Evolutionary conservation across 495 filamentous ascomycete species (phyloP), one percentile per base, ranked within the genome.

Genomic region (Terfezia boudieri): DNA sequence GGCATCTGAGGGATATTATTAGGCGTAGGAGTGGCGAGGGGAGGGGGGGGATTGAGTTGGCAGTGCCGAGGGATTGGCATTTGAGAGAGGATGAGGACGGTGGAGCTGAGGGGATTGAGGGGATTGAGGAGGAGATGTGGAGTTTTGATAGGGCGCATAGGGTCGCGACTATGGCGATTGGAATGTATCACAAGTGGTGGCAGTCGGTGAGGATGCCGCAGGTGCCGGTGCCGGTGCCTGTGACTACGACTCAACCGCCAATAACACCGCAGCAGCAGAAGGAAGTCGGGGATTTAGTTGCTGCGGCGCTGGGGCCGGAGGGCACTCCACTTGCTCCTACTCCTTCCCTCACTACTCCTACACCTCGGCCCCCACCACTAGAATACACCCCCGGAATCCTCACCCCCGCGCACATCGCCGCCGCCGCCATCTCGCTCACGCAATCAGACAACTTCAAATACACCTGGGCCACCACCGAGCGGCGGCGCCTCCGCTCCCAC

Each of bases 1-100:
- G 82, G 2, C 80, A 86, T 66, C 64, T 87, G 7, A 74, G 78
- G 56, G 74, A 76, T 56, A 82, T 86, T 77, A 66, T 62, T 49
- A 65, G 51, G 48, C 64, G 59, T 55, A 60, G 57, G 57, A 66
- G 58, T 46, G 67, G 53, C 35, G 63, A 58, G 55, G 58, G 52
- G 36, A 58, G 56, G 14, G 64, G 59, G 49, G 54, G 54, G 23
- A 37, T 60, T 20, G 53, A 49, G 11, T 41, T 65, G 11, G 23
- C 36, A 23, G 32, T 67, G 36, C 64, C 57, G 26, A 50, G 54
- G 12, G 54, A 60, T 46, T 64, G 57, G 55, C 61, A 62, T 37
- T 14, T 54, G 23, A 35, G 53, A 36, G 55, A 49, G 8, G 58
- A 20, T n/a, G 54, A 64, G 36, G 52, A 8, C 20, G 22, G 17